These are phyloP conservation scores for Yamadazyma membranifaciens DNA, from an alignment of 1,139 yeast genomes.

Conservation along the genomic window DNA sequence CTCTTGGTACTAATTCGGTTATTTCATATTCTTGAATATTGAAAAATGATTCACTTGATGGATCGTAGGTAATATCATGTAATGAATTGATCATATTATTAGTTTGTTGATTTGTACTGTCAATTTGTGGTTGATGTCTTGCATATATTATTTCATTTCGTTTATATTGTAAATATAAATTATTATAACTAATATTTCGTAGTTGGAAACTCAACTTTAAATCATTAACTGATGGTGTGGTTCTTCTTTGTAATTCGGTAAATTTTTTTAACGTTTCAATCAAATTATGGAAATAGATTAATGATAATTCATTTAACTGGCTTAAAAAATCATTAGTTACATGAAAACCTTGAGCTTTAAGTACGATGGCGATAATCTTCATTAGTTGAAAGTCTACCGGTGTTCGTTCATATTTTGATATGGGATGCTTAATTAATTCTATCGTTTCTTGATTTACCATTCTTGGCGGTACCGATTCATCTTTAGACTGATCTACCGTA, in stretches of 20 bases:
- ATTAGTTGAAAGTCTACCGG: slow-evolving; percentile 38
- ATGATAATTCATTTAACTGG: slow-evolving; percentile 47
- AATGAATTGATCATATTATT: slow-evolving; percentile 3
- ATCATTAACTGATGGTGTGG: slow-evolving; percentile 59
- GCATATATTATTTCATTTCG: slow-evolving; percentile 19
- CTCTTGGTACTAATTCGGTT: slow-evolving; percentile 54
- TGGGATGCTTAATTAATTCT: slow-evolving; percentile 3
- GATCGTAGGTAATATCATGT: slow-evolving; percentile 5
- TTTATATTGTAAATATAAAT: slow-evolving; percentile 40
- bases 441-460: slow-evolving; percentile 3
- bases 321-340: slow-evolving; percentile 46
- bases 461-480: no score
- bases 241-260: slow-evolving; percentile 68
- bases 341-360: slow-evolving; percentile 36
- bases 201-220: slow-evolving; percentile 47
- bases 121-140: slow-evolving; percentile 8
- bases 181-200: slow-evolving; percentile 43
- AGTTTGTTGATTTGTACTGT: slow-evolving; percentile 8
- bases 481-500: no score
- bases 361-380: slow-evolving; percentile 31
- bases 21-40: slow-evolving; percentile 49
- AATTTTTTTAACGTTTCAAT: slow-evolving; percentile 48
- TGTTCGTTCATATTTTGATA: slow-evolving; percentile 9
- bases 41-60: slow-evolving; percentile 35
- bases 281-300: slow-evolving; percentile 49